Base-by-base conservation (phyloP, 2,329 filamentous ascomycete genomes). In the Fusarium redolens region DNA sequence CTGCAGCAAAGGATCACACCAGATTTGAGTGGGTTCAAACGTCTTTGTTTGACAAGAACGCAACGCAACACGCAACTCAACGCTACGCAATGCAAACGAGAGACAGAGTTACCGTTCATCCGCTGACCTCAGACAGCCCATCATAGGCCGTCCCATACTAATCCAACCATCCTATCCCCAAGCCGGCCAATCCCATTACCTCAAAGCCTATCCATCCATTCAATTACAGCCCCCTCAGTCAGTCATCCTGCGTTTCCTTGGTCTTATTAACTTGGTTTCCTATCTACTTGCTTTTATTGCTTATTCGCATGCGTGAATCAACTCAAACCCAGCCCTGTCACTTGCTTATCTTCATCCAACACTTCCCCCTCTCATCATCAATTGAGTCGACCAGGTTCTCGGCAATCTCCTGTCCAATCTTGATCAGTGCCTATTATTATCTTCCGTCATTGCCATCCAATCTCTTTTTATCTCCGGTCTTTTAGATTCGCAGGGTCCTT, bases 101-200 rank as follows among this genome's bases (percentile, higher is more conserved):
- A 57, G 40, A 64, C 66, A 69, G 51, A 69, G 40, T 50, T 41
- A 60, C 65, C 22, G 44, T 25, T 38, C 45, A 65, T 58, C 50
- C 74, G 71, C 74, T 76, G 69, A 76, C 74, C 65, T 65, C 61
- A 71, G 61, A 66, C 65, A 69, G 50, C 61, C 60, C 68, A 58
- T 58, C 50, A 68, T 38, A 62, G 43, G 55, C 38, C 55, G 60
- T 69, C 47, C 45, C 50, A 31, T 33, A 43, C 44, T 60, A 28
- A 40, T 40, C 30, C 40, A 67, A 66, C 65, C 69, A 38, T 61
- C 41, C 43, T 45, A 68, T 73, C 69, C 70, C 61, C 61, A 74
- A 70, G 67, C 72, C 65, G 74, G 70, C 56, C 68, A 74, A 64
- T 69, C 72, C 64, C 61, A 63, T 56, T 25, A 13, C 44, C 22